Percentiles rank a stretch among this genome's conserved stretches.
Evolutionary conservation across 2,329 filamentous ascomycete species (phyloP).

Genomic region (Nigrospora sphaerica): DNA sequence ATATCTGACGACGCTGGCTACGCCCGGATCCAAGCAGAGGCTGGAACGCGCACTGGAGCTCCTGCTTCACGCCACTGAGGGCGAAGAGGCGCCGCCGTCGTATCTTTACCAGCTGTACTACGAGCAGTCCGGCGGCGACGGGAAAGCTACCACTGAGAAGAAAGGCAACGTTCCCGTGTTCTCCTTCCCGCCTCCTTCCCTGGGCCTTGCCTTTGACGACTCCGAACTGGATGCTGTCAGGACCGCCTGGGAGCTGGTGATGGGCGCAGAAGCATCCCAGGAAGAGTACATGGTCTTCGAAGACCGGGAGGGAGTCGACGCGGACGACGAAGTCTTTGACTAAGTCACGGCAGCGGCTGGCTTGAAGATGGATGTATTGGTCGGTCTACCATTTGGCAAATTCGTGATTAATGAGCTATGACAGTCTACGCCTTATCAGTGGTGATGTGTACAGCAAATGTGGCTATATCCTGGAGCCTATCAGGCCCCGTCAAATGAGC

Average conservation of each 20-base stretch:
- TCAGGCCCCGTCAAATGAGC: no score
- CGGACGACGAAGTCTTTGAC: constrained; percentile 46
- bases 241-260: constrained; percentile 60
- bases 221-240: constrained; percentile 58
- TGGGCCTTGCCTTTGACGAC: constrained; percentile 72
- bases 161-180: constrained; percentile 35
- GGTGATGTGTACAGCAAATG: background rate
- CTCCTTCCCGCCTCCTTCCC: constrained; percentile 49
- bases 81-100: constrained; percentile 12
- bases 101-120: constrained; percentile 48
- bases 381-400: background rate
- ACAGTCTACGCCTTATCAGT: background rate
- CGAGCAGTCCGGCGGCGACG: constrained; percentile 35
- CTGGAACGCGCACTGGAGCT: constrained; percentile 15
- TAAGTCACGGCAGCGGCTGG: constrained; percentile 8
- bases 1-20: constrained; percentile 32
- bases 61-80: constrained; percentile 9
- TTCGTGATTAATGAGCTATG: background rate
- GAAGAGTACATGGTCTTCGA: constrained; percentile 70
- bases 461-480: no score
- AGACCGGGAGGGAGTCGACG: constrained; percentile 59
- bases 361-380: background rate
- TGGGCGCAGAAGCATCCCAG: constrained; percentile 40
- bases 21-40: constrained; percentile 21
- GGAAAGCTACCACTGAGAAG: constrained; percentile 15